Evolutionary conservation across 129 eudicot species (phyloP).

Genomic region (Tagetes patula): DNA sequence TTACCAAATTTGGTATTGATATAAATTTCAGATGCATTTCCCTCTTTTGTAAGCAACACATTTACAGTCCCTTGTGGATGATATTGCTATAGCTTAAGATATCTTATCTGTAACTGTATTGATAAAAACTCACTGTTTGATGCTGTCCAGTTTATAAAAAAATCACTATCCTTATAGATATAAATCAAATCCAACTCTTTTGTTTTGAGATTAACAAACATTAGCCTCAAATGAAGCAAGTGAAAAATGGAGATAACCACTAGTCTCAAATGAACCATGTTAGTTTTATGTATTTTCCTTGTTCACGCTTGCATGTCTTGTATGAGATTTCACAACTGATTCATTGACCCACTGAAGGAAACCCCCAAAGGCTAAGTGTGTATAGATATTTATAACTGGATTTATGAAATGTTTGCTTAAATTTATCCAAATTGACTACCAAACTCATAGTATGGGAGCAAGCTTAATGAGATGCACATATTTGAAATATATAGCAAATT

Average conservation of each 20-base stretch:
- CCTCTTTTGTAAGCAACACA: not conserved
- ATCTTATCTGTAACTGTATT: not conserved
- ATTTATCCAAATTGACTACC: not conserved
- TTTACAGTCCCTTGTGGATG: not conserved
- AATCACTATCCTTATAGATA: not conserved
- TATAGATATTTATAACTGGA: not conserved
- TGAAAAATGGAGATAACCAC: not conserved
- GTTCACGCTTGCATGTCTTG: constrained; percentile 4
- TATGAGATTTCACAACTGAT: constrained; percentile 5
- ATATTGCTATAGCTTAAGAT: not conserved
- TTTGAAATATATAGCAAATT: not conserved
- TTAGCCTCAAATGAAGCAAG: constrained; percentile 3
- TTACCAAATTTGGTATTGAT: constrained; percentile 3
- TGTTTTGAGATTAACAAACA: not conserved
- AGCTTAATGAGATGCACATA: not conserved
- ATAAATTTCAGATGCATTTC: constrained; percentile 1
- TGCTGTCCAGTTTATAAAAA: not conserved
- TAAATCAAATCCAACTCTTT: constrained; percentile 10
- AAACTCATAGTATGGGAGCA: not conserved
- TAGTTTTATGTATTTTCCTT: constrained; percentile 2
- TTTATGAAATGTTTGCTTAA: too few species aligned
- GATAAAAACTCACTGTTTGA: not conserved
- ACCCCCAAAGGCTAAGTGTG: not conserved
- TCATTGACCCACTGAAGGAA: not conserved
- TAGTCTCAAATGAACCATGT: not conserved